A percentile compares a stretch with the other conserved stretches of the same genome.
phyloP scores from a whole-genome alignment of 2,329 filamentous ascomycete genomes.

The Xylariaceae sp. region DNA sequence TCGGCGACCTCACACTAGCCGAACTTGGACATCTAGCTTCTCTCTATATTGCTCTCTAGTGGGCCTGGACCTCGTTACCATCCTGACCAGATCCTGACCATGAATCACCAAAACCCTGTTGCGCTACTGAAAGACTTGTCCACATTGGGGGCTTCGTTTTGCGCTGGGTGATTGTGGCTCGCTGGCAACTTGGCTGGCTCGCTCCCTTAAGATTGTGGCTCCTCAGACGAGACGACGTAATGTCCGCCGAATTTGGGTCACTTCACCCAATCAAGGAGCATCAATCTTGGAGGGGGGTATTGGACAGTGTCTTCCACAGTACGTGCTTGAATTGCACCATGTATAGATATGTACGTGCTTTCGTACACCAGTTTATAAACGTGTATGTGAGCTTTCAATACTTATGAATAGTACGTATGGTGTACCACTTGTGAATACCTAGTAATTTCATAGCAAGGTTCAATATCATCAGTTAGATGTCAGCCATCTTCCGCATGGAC shows the following conservation, averaged over 20 bases:
- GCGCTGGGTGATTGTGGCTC: too few relatives aligned
- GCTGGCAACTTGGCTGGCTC: too few relatives aligned
- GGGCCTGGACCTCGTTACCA: neutral
- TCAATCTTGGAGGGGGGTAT: neutral
- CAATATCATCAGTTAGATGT: too few relatives aligned
- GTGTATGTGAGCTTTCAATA: too few relatives aligned
- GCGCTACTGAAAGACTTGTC: too few relatives aligned
- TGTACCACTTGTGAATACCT: too few relatives aligned
- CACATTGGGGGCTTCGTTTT: neutral
- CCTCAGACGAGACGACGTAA: constrained; percentile 19
- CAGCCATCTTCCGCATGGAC: too few relatives aligned
- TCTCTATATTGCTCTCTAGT: neutral
- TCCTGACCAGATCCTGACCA: neutral
- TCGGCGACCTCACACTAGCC: constrained; percentile 7
- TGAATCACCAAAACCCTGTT: neutral
- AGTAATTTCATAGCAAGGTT: too few relatives aligned
- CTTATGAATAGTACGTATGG: too few relatives aligned
- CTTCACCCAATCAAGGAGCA: constrained; percentile 10
- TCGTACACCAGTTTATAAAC: too few relatives aligned
- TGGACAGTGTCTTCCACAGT: too few relatives aligned
- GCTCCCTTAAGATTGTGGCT: constrained; percentile 8
- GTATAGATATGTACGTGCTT: neutral
- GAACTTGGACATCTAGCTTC: neutral
- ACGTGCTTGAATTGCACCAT: too few relatives aligned
- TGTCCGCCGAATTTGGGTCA: constrained; percentile 4